Base-by-base conservation (phyloP, 2,329 filamentous ascomycete genomes). In the Aspergillus intermedius region DNA sequence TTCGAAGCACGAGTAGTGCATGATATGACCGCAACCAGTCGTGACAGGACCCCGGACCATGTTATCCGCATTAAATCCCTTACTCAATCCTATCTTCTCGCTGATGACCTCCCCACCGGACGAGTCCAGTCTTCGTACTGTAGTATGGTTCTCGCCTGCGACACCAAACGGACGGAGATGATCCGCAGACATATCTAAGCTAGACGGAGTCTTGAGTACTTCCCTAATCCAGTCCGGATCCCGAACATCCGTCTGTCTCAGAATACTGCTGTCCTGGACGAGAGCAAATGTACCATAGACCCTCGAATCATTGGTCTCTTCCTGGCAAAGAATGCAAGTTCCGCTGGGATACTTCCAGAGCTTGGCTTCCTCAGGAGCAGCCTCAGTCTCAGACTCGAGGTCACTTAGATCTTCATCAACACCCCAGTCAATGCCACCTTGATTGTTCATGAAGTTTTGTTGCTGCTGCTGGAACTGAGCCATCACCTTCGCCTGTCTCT, bases 401-500 rank as follows among this genome's bases (percentile, higher is more conserved):
- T 87, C 82, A 47, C 87, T 84, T 23, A 88, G 80, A 42, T 93
- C 88, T 45, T 89, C 80, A 51, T 89, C 80, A 51, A 93, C 87
- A 12, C 88, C 90, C 87, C 89, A 95, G 66, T 95, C 87, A 51
- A 95, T 80, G 39, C 84, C 78, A n/a, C 82, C 86, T 67, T 96
- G 91, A 55, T 86, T 93, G 49, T 88, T 86, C 72, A 98, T 74
- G 70, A 98, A 98, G 60, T 83, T 93, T 70, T 94, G 91, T 65
- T 97, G 94, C 63, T 98, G 91, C 64, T 95, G 87, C 66, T 97
- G 93, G 70, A 98, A 96, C 63, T 96, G 90, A 1, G 91, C 93
- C 91, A 98, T 96, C 28, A 98, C 89, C 61, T 83, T 87, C 2
- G 91, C 91, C 68, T 97, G 91, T 19, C 93, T 83, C 59, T 90